Conservation (phyloP, 139 green algal species). For the Closterium sp. region DNA sequence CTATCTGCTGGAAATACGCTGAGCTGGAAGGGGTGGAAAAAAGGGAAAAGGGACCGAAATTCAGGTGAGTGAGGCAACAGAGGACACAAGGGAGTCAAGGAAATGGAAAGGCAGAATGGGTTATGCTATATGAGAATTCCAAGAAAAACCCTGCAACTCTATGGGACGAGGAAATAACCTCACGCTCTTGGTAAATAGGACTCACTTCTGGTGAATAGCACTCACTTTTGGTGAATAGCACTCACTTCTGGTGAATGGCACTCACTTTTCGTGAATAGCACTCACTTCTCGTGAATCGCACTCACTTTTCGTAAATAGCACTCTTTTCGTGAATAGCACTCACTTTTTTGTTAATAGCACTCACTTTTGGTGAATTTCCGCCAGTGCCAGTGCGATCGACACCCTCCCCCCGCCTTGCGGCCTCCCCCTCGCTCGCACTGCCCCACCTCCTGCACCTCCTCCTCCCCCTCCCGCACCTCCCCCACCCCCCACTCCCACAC, state of each 20-base stretch:
- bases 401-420: neutral
- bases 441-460: neutral
- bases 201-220: neutral
- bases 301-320: too few species aligned
- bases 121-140: too few species aligned
- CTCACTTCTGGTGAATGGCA: neutral
- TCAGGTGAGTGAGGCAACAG: too few species aligned
- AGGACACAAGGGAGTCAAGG: too few species aligned
- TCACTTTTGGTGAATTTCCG: neutral
- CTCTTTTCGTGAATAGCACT: too few species aligned
- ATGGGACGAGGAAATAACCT: too few species aligned
- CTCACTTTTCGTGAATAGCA: neutral
- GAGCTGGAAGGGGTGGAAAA: neutral
- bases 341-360: too few species aligned
- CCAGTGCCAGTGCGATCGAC: neutral
- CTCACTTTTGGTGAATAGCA: neutral
- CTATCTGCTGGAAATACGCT: conserved; percentile 27
- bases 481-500: neutral
- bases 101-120: too few species aligned
- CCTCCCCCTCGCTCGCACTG: neutral
- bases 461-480: neutral
- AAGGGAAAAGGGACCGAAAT: neutral
- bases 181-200: too few species aligned
- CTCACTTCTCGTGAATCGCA: too few species aligned
- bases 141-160: too few species aligned